A percentile compares a stretch with the other conserved stretches of the same genome.
Evolutionary conservation across 306 rosid species (phyloP).

Genomic region (Astragalus glycyphyllos): DNA sequence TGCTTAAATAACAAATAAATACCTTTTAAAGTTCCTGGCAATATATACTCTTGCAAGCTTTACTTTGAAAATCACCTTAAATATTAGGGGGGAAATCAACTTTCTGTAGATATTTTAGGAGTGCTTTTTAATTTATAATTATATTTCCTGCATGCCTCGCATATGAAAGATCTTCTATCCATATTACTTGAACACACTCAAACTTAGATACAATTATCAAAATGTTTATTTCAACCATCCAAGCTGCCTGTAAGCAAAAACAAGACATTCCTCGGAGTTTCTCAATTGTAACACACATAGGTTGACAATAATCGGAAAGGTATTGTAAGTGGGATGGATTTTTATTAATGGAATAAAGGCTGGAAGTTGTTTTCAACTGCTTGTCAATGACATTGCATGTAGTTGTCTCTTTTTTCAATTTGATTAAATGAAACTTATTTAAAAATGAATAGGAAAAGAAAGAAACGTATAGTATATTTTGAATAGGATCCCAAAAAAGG

Average conservation of each 20-base stretch:
- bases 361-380: constrained; percentile 15
- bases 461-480: constrained; percentile 25
- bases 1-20: no score
- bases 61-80: no score
- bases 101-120: no score
- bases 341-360: constrained; percentile 11
- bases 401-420: not conserved
- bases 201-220: constrained; percentile 18
- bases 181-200: constrained; percentile 23
- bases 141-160: no score
- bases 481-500: constrained; percentile 12
- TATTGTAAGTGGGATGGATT: constrained; percentile 9
- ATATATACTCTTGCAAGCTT: no score
- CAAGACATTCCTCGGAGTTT: constrained; percentile 10
- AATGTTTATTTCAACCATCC: constrained; percentile 9
- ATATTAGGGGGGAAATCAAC: no score
- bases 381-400: constrained; percentile 9
- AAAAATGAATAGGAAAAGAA: constrained; percentile 8
- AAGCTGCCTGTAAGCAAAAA: constrained; percentile 15
- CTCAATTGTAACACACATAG: not conserved
- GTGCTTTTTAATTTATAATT: no score
- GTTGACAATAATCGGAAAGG: constrained; percentile 13
- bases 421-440: constrained; percentile 24
- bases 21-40: no score
- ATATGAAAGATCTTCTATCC: no score